Evolutionary conservation across 108 stramenopile genomes (phyloP), one percentile per base, ranked within the genome.

Genomic region (Skeletonema potamos): DNA sequence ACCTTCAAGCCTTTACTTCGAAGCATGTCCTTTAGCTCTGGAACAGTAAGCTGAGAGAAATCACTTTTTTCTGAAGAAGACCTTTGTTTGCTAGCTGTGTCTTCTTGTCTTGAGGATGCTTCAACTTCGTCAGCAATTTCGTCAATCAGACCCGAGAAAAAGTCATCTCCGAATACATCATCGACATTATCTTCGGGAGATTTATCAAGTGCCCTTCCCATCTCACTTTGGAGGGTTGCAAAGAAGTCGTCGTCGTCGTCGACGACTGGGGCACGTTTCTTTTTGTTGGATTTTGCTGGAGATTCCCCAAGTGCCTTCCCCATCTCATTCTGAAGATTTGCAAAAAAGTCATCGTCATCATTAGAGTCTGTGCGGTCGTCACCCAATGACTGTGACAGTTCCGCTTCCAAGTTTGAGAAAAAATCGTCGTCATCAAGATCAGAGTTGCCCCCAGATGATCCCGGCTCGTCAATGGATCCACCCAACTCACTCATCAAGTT

Each of bases 1-100:
- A 96, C 83, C 73, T 92, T 96, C 27, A 94, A 64, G 0, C 91
- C 91, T 30, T 73, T 74, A 7, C 81, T 76, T 41, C 84, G 70
- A 22, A 92, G 75, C 82, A 89, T 82, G 13, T 86, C 92, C 72
- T 92, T 96, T 27, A 96, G 82, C 34, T 66, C 73, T 33, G 90
- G 86, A 27, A 93, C 86, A 22, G 95, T 91, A 51, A 80, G 55
- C 30, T 66, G 64, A 27, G 72, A 6, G 43, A 79, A 33, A 58
- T 72, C 54, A n/a, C 46, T 41, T 27, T 62, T 11, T 9, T 62
- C 51, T 22, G 43, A 57, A 27, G 70, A 17, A 6, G 65, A 27
- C 15, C 18, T 54, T 33, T 65, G 57, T 46, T 36, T 61, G 32
- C 41, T 58, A n/a, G 6, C 1, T 3, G 51, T 33, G 27, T 48